These are phyloP conservation scores for Cutaneotrichosporon sp. DNA, from an alignment of 1,284 basidiomycete genomes.

Conservation along the genomic window DNA sequence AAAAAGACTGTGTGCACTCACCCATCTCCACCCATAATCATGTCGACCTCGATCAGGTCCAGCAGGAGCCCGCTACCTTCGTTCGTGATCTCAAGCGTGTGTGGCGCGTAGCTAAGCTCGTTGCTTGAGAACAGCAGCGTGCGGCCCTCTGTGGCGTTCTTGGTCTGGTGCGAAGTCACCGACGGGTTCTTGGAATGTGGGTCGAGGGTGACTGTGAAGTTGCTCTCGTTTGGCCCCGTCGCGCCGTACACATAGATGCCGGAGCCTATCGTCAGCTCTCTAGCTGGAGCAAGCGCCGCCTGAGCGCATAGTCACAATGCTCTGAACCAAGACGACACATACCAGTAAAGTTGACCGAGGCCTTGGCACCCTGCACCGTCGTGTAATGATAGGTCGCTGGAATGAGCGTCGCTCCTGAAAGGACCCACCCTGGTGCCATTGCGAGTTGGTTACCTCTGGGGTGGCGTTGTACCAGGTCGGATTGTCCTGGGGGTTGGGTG, in stretches of 20 bases:
- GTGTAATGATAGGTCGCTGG: slow-evolving; percentile 45
- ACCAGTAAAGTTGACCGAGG: slow-evolving; percentile 40
- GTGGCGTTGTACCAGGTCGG: slow-evolving; percentile 40
- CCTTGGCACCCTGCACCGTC: slow-evolving; percentile 22
- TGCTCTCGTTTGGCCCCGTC: slow-evolving; percentile 11
- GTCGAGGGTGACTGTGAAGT: slow-evolving; percentile 40
- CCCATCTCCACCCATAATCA: slow-evolving; percentile 35
- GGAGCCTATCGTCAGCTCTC: slow-evolving; percentile 1
- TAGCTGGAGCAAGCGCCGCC: not conserved
- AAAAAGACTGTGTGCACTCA: no score
- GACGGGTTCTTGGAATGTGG: slow-evolving; percentile 17
- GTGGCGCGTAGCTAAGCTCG: slow-evolving; percentile 21
- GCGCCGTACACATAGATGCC: slow-evolving; percentile 40
- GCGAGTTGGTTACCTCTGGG: slow-evolving; percentile 30
- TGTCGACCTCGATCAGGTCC: slow-evolving; percentile 30
- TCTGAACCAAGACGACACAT: not conserved
- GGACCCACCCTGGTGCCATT: slow-evolving; percentile 45
- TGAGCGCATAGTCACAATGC: not conserved
- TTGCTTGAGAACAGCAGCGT: slow-evolving; percentile 25
- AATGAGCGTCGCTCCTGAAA: slow-evolving; percentile 14
- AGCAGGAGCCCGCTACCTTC: slow-evolving; percentile 35
- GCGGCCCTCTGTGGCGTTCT: slow-evolving; percentile 22
- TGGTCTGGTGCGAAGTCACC: slow-evolving; percentile 10
- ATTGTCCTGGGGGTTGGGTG: slow-evolving; percentile 44
- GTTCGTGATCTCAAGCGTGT: slow-evolving; percentile 32